phyloP scores from a whole-genome alignment of 2,329 filamentous ascomycete species.

The Penicillium nordicum region DNA sequence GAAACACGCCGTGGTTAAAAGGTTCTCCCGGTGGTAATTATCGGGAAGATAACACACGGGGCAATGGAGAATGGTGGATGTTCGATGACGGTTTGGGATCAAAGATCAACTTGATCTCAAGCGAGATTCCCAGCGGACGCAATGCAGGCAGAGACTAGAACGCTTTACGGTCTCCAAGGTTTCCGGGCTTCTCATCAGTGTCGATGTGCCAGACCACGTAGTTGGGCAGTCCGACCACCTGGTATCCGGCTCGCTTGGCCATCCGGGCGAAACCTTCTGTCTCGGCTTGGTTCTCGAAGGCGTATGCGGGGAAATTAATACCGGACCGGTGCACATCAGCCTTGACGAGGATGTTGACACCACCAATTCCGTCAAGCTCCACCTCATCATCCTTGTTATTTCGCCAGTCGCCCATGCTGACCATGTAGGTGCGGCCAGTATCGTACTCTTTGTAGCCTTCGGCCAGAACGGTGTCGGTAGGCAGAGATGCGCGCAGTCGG shows the following conservation, averaged over 20 bases:
- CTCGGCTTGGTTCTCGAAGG: slow-evolving; percentile 98
- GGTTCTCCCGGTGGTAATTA: background rate
- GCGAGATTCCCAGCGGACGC: slow-evolving; percentile 10
- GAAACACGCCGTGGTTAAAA: slow-evolving; percentile 6
- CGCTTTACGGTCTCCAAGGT: slow-evolving; percentile 48
- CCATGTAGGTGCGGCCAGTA: slow-evolving; percentile 87
- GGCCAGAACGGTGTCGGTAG: slow-evolving; percentile 78
- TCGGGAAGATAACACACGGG: background rate
- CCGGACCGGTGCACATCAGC: slow-evolving; percentile 94
- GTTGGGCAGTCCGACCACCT: slow-evolving; percentile 88
- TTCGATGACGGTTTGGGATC: slow-evolving; percentile 18
- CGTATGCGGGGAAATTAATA: slow-evolving; percentile 95
- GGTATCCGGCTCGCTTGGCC: slow-evolving; percentile 92
- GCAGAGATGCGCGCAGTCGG: slow-evolving; percentile 67
- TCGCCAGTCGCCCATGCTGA: slow-evolving; percentile 85
- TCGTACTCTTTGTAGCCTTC: slow-evolving; percentile 95
- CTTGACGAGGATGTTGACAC: slow-evolving; percentile 96
- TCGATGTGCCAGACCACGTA: slow-evolving; percentile 99
- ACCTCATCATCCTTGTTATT: slow-evolving; percentile 90
- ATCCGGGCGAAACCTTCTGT: slow-evolving; percentile 99
- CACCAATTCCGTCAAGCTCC: slow-evolving; percentile 89
- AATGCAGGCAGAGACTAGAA: slow-evolving; percentile 27
- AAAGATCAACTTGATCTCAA: slow-evolving; percentile 22
- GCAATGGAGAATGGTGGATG: slow-evolving; percentile 15
- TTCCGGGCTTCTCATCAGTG: slow-evolving; percentile 89